These are phyloP conservation scores for Salicornia ramosissima DNA, from an alignment of 148 eudicot species.

Conservation along the genomic window DNA sequence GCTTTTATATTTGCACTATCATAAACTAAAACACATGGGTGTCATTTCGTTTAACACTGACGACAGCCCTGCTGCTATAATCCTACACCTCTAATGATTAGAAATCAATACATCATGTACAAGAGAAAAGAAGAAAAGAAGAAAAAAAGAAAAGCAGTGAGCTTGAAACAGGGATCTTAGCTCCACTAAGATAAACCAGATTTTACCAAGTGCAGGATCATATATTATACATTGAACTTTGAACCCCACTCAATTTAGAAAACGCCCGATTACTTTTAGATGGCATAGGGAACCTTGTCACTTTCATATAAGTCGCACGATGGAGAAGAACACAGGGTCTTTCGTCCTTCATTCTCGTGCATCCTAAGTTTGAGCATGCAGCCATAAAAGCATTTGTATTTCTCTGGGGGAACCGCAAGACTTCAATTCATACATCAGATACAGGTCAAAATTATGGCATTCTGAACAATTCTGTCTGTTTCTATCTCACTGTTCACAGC, in stretches of 20 bases:
- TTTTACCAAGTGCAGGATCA: neutral
- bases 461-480: neutral
- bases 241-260: no score
- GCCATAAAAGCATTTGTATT: neutral
- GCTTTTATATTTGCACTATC: no score
- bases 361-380: neutral
- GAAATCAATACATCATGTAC: neutral
- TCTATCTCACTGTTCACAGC: neutral
- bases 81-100: no score
- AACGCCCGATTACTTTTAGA: neutral
- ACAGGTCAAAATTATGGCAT: neutral
- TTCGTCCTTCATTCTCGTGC: neutral
- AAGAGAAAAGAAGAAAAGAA: no score
- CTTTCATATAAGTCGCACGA: neutral
- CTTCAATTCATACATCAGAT: neutral
- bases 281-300: neutral
- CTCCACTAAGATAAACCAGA: neutral
- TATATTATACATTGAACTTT: neutral
- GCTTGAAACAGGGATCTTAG: neutral
- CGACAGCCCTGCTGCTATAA: no score
- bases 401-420: neutral
- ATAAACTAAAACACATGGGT: no score
- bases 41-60: no score
- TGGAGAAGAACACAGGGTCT: neutral
- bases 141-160: neutral